These are phyloP conservation scores for Jasminum sambac DNA, from an alignment of 257 asterid genomes.

Conservation along the genomic window DNA sequence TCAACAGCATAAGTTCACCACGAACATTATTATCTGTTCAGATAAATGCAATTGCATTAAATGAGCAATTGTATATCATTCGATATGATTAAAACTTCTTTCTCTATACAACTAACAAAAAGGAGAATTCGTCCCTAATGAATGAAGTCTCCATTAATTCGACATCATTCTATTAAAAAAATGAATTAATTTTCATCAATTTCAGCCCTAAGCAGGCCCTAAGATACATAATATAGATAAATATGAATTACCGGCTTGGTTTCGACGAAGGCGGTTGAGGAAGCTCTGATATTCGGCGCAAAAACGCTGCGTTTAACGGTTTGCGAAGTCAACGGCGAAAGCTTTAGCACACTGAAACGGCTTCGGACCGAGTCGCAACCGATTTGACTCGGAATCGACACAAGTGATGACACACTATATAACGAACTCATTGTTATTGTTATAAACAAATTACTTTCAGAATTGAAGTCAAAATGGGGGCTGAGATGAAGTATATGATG, in stretches of 20 bases:
- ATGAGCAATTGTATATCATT: not conserved
- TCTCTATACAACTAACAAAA: not conserved
- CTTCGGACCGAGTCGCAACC: slow-evolving; percentile 28
- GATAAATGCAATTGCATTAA: not conserved
- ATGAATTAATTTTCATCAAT: not conserved
- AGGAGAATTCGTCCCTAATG: not conserved
- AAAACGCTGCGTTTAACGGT: slow-evolving; percentile 31
- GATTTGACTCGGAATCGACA: slow-evolving; percentile 37
- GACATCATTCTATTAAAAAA: not conserved
- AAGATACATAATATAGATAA: not conserved
- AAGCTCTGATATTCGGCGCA: slow-evolving; percentile 34
- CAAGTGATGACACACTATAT: slow-evolving; percentile 24
- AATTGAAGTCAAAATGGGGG: slow-evolving; percentile 2
- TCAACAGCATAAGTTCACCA: slow-evolving; percentile 17
- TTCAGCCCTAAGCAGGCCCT: not conserved
- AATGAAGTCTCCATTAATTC: not conserved
- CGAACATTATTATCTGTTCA: not conserved
- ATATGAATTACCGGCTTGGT: slow-evolving; percentile 39
- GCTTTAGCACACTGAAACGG: slow-evolving; percentile 22
- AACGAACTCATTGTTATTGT: slow-evolving; percentile 31
- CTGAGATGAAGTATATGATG: not conserved
- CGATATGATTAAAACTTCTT: not conserved
- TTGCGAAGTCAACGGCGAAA: slow-evolving; percentile 27
- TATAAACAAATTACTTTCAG: not conserved
- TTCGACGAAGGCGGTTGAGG: slow-evolving; percentile 43